Evolutionary conservation across 257 asterid genomes (phyloP), one percentile per base, ranked within the genome.

Genomic region (Salvia rosmarinus): DNA sequence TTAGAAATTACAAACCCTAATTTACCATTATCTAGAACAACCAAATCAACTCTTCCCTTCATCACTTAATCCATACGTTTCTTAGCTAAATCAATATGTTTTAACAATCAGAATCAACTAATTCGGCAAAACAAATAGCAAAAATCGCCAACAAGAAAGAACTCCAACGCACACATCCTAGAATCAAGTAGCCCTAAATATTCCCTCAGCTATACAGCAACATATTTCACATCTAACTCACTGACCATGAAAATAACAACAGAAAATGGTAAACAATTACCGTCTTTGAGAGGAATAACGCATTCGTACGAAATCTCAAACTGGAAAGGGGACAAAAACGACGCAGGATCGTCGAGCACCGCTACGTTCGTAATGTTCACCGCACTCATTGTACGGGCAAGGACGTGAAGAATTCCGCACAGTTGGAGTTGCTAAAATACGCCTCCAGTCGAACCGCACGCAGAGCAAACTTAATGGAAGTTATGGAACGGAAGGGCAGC

Each of bases 251-350:
- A 50, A 2, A 12, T 11, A 35, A 14, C 6, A 42, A 72, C 10
- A 11, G 20, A 0, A 30, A 68, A 61, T 1, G 63, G 11, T 3
- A 6, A 40, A 47, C 0, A 32, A 42, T 75, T 85, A 94, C 98
- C 99, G 72, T 94, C 99, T 62, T 83, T 79, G 75, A 94, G 96
- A 81, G 98, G 57, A 57, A 90, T 49, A 25, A 94, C 96, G 68
- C 98, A 94, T 75, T 94, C 99, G 76, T 94, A 94, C 14, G 99
- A 94, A 82, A 94, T 89, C 75, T 94, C 99, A 77, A 94, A 94
- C 95, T 88, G 97, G 79, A 94, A 89, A 6, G 98, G 95, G 43
- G 93, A 39, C 19, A 79, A 64, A 83, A 94, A 94, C 78, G 95
- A 82, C 74, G 98, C 90, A 70, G 99, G 99, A 82, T 94, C 91